Base-by-base conservation (phyloP, 2,329 filamentous ascomycete species). In the Purpureocillium takamizusanense region DNA sequence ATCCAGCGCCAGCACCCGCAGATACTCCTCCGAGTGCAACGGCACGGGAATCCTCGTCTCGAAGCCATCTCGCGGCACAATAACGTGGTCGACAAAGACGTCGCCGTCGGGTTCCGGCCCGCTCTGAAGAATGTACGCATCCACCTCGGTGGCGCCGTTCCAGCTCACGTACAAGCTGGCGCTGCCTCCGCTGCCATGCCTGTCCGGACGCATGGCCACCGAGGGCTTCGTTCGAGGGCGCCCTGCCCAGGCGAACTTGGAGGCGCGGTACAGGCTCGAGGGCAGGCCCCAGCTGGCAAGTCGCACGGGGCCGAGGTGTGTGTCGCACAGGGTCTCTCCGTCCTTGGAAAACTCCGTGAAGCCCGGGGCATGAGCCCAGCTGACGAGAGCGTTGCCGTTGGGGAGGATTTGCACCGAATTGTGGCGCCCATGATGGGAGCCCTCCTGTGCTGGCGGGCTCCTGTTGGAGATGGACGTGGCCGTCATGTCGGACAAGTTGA, bases 161-260 rank as follows among this genome's bases (percentile, higher is more conserved):
- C 69, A 74, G 15, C 69, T 75, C 2, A 75, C 70, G 49, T 70
- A 78, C 18, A 51, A 10, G 21, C 21, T 25, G 21, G 21, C 21
- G 21, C 21, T 25, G 21, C 21, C 21, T 25, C 21, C 21, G 21
- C 21, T 27, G 3, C 44, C 40, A 1, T 49, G 43, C 15, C 51
- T 46, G 12, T 47, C 37, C 2, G 43, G 47, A 7, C 42, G 37
- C 4, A 59, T 45, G 4, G 50, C 48, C 2, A 53, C 48, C 10
- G 48, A 42, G 2, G 54, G 54, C 4, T 45, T 35, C 15, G 48
- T 48, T 9, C 33, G 42, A 1, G 72, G 72, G 10, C 57, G 51
- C 0, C 68, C 72, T 3, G 63, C 62, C 74, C 74, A 81, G 39
- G 66, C 58, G 45, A 62, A 68, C 48, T 72, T 73, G 52, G 70